Conservation (phyloP, 2,329 filamentous ascomycete genomes). For the Penicillium sp. region DNA sequence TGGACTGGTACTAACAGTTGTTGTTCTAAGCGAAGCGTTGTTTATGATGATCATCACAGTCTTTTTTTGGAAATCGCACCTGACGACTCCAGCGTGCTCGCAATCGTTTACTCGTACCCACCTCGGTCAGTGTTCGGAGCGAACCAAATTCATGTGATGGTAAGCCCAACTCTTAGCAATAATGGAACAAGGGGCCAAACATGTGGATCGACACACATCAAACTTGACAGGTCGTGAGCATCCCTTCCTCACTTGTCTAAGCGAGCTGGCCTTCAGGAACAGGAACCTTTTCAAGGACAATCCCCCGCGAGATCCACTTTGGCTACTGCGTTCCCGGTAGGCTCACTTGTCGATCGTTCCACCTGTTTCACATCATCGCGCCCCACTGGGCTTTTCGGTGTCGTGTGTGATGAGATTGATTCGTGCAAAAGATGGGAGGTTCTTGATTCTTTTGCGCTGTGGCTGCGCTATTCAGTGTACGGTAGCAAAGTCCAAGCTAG, state of each 20-base stretch:
- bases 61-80: background rate
- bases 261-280: slow-evolving; percentile 13
- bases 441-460: background rate
- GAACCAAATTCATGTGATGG: slow-evolving; percentile 9
- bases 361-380: slow-evolving; percentile 1
- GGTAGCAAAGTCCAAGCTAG: background rate
- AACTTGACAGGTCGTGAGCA: slow-evolving; percentile 12
- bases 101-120: background rate
- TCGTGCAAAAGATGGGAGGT: background rate
- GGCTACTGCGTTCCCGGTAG: background rate
- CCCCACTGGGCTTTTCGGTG: background rate
- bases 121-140: slow-evolving; percentile 7
- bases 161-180: background rate
- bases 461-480: background rate
- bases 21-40: too few species aligned
- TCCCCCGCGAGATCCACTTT: slow-evolving; percentile 9
- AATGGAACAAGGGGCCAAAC: background rate
- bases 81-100: too few species aligned
- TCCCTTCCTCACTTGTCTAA: slow-evolving; percentile 22
- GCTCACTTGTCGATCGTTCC: slow-evolving; percentile 1
- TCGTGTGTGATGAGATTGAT: background rate
- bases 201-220: background rate
- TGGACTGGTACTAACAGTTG: too few species aligned
- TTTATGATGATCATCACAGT: too few species aligned
- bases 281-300: slow-evolving; percentile 16